phyloP scores from a whole-genome alignment of 345 rosid species.

The Eucalyptus lansdowneana region DNA sequence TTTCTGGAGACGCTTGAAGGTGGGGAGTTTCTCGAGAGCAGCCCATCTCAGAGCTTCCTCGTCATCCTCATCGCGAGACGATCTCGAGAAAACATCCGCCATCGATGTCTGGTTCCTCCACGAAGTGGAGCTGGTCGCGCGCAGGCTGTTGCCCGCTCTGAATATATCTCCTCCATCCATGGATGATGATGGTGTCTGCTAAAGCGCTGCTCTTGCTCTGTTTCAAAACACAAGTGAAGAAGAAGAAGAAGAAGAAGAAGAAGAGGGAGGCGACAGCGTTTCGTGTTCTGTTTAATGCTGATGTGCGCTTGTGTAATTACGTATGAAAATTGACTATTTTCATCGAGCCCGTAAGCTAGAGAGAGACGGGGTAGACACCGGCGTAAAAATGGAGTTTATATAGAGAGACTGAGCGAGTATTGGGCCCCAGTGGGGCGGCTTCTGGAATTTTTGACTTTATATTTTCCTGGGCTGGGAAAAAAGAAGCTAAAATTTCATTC shows the following conservation, averaged over 20 bases:
- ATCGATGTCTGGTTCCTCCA: neutral
- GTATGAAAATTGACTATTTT: neutral
- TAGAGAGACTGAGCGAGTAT: neutral
- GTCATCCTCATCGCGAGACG: conserved; percentile 29
- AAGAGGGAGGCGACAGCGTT: neutral
- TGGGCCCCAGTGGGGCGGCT: neutral
- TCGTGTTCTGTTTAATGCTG: neutral
- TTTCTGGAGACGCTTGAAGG: conserved; percentile 25
- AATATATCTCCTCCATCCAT: conserved; percentile 3
- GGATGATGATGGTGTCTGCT: neutral
- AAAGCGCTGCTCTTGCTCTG: neutral
- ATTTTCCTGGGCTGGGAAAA: no score
- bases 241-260: no score
- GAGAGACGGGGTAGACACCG: neutral
- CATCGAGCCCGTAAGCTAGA: neutral
- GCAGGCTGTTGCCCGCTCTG: conserved; percentile 1
- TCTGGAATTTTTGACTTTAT: neutral
- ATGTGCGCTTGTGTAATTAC: neutral
- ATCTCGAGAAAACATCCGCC: conserved; percentile 15
- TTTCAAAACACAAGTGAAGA: no score
- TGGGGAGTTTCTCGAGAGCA: conserved; percentile 44
- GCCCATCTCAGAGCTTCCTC: conserved; percentile 52
- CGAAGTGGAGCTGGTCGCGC: neutral
- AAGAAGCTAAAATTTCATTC: no score
- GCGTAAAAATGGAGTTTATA: neutral